Evolutionary conservation across 768 basidiomycete species (phyloP).

Genomic region (Suillus bovinus): DNA sequence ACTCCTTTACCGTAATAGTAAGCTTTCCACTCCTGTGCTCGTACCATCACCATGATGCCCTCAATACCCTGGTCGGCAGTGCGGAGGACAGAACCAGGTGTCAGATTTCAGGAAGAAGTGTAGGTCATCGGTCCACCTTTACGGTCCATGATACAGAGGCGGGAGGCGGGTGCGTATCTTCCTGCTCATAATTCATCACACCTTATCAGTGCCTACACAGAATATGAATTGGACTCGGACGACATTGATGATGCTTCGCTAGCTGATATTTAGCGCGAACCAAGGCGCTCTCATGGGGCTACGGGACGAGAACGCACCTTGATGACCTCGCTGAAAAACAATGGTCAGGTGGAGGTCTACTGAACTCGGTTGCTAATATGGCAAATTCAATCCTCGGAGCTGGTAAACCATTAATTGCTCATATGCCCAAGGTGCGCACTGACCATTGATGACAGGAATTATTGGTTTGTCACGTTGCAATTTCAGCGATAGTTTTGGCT

Average conservation of each 20-base stretch:
- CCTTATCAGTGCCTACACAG: conserved; percentile 38
- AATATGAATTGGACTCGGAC: conserved; percentile 83
- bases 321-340: conserved; percentile 71
- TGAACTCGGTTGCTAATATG: conserved; percentile 90
- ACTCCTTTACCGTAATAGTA: no score
- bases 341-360: conserved; percentile 67
- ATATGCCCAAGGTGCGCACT: conserved; percentile 19
- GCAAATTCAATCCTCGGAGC: conserved; percentile 95
- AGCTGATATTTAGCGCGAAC: conserved; percentile 31
- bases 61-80: conserved; percentile 31
- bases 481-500: conserved; percentile 12
- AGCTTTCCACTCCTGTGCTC: no score
- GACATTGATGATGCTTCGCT: conserved; percentile 62
- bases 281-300: conserved; percentile 20
- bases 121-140: conserved; percentile 68
- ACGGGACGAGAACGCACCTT: conserved; percentile 54
- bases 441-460: conserved; percentile 48
- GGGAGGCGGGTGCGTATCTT: conserved; percentile 73
- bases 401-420: conserved; percentile 45
- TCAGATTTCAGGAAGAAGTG: conserved; percentile 69
- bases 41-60: no score
- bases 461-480: conserved; percentile 54
- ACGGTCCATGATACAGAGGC: conserved; percentile 71
- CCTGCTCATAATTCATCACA: conserved; percentile 3
- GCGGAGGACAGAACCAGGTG: conserved; percentile 44